A percentile compares a stretch with the other conserved stretches of the same genome.
Evolutionary conservation across 257 asterid genomes (phyloP).

Genomic region (Solanum appendiculatum): DNA sequence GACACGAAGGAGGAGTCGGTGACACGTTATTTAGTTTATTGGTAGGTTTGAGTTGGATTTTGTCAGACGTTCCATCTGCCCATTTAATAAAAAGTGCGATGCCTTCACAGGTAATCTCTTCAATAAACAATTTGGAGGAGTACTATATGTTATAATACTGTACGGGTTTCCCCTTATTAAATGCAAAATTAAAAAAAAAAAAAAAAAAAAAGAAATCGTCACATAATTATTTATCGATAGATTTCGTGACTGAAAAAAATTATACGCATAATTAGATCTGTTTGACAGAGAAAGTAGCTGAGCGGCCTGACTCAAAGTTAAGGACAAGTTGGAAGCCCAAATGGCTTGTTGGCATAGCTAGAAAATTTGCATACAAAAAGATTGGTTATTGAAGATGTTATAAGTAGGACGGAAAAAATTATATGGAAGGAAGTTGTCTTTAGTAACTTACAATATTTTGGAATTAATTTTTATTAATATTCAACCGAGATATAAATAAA

Average conservation of each 20-base stretch:
- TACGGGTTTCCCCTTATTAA: background rate
- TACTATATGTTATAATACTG: background rate
- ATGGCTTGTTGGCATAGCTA: background rate
- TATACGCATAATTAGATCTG: background rate
- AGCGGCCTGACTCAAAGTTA: too few species aligned
- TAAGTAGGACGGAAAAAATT: too few species aligned
- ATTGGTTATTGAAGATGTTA: background rate
- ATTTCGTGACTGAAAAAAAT: background rate
- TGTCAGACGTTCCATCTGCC: slow-evolving; percentile 1
- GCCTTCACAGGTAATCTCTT: slow-evolving; percentile 9
- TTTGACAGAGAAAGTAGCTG: too few species aligned
- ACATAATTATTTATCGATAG: background rate
- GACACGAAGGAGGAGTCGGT: slow-evolving; percentile 22
- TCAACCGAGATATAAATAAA: too few species aligned
- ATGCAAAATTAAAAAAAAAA: too few species aligned
- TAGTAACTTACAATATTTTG: too few species aligned
- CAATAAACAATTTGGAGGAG: background rate
- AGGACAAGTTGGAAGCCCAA: background rate
- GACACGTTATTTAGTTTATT: slow-evolving; percentile 21
- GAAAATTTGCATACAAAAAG: background rate
- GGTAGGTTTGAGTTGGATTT: slow-evolving; percentile 3
- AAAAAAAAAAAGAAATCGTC: background rate
- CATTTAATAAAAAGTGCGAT: background rate
- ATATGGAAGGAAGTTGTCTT: background rate
- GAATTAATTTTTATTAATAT: too few species aligned